phyloP scores from a whole-genome alignment of 371 early-diverging fungal species.

The Mucor mucedo region DNA sequence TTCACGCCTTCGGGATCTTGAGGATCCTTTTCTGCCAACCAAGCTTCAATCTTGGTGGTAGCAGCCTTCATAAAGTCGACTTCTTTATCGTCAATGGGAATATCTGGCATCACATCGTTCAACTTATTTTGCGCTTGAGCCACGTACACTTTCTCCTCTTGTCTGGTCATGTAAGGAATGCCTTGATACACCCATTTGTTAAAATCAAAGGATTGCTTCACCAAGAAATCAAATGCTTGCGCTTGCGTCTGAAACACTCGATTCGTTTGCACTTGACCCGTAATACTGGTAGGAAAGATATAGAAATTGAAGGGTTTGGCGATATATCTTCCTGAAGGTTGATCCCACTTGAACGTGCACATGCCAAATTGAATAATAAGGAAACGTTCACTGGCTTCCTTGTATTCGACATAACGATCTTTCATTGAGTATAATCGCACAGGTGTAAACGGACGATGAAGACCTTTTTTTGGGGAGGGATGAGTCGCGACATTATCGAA shows the following conservation, averaged over 20 bases:
- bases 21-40: conserved; percentile 43
- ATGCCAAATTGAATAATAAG: conserved; percentile 83
- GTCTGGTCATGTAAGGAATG: conserved; percentile 72
- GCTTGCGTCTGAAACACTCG: conserved; percentile 70
- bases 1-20: conserved; percentile 48
- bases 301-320: conserved; percentile 89
- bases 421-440: conserved; percentile 56
- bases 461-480: conserved; percentile 24
- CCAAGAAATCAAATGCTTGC: conserved; percentile 80
- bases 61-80: conserved; percentile 55
- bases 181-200: conserved; percentile 83
- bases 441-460: conserved; percentile 43
- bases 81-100: conserved; percentile 66
- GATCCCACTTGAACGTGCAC: conserved; percentile 76
- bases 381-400: conserved; percentile 63
- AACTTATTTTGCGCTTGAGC: conserved; percentile 47
- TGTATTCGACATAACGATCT: conserved; percentile 70
- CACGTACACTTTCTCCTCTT: conserved; percentile 63
- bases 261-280: conserved; percentile 65
- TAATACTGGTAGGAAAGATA: conserved; percentile 76
- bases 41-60: conserved; percentile 51
- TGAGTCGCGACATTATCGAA: neutral
- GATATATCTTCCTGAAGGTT: conserved; percentile 62
- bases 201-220: conserved; percentile 81
- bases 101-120: conserved; percentile 62